Base-by-base conservation (phyloP, 2,329 filamentous ascomycete species). In the Thielaviopsis musarum region DNA sequence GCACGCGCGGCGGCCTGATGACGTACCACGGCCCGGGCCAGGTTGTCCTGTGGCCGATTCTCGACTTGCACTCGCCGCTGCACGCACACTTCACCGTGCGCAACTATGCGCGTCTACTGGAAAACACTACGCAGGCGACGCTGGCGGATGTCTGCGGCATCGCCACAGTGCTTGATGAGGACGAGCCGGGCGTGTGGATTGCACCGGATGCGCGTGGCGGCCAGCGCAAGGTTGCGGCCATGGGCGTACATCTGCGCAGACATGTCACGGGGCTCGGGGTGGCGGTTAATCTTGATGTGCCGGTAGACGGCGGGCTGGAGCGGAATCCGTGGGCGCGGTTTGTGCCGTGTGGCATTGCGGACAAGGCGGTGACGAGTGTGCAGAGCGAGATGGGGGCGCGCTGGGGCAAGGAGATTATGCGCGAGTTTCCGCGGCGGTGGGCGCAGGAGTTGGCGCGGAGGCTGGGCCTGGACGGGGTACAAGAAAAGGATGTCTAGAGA, bases 1-100 rank as follows among this genome's bases (percentile, higher is more conserved):
- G 88, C 15, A 79, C 83, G n/a, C 83, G 93, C 59, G 93, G 93
- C 62, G 93, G 93, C 0, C 83, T 95, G 64, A 91, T 88, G 0
- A 97, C 93, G 2, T 97, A 95, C 73, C 93, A 98, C 69, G 93
- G 91, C 0, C 93, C 91, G 0, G 91, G 91, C 0, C 93, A 98
- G 70, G 73, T 95, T 55, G 87, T 96, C 41, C 82, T 91, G n/a
- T 98, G 95, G 75, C 89, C 91, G 2, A 81, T 96, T 56, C 70
- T 95, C n/a, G 89, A 95, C 69, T 77, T 97, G 60, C 81, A 81
- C 59, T 76, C 79, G 6, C 67, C 70, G 0, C 64, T 70, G 12
- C 79, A 89, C 64, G 72, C 73, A 0, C 74, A 67, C 53, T 75
- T 93, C 21, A 83, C 80, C 4, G 85, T 93, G 13, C 76, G 88